These are phyloP conservation scores for Monosporascus sp. DNA, from an alignment of 2,329 filamentous ascomycete genomes.

Conservation along the genomic window DNA sequence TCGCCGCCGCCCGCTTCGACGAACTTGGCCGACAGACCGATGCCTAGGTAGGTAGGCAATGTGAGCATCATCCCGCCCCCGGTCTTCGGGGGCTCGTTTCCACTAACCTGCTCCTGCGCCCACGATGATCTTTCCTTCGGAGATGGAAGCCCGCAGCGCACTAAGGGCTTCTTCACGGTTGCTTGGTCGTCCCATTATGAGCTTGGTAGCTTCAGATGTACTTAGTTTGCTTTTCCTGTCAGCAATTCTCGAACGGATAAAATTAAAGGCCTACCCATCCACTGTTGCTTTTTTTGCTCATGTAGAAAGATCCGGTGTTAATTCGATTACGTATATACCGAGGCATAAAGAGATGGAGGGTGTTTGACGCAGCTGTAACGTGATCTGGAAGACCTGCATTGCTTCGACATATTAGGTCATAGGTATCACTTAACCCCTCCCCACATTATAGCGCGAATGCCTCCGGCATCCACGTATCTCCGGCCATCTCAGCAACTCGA, in stretches of 20 bases:
- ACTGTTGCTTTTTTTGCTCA: too few relatives aligned
- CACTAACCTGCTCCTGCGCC: conserved; percentile 54
- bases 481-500: too few relatives aligned
- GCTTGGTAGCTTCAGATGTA: background rate
- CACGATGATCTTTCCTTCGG: conserved; percentile 53
- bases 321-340: background rate
- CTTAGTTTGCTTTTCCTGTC: background rate
- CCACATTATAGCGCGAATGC: background rate
- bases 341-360: background rate
- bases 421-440: background rate
- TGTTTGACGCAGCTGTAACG: background rate
- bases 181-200: conserved; percentile 47
- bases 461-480: too few relatives aligned
- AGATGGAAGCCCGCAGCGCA: conserved; percentile 48
- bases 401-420: background rate
- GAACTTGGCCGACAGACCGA: conserved; percentile 66
- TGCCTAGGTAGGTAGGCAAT: conserved; percentile 34
- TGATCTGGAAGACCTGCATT: background rate
- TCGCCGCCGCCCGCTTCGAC: conserved; percentile 64
- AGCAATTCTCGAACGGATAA: too few relatives aligned
- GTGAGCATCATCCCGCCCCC: conserved; percentile 13
- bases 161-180: conserved; percentile 51
- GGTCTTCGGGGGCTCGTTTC: conserved; percentile 26
- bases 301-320: background rate
- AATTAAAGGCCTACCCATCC: too few relatives aligned